phyloP scores from a whole-genome alignment of 306 rosid species.

The Begonia masoniana region DNA sequence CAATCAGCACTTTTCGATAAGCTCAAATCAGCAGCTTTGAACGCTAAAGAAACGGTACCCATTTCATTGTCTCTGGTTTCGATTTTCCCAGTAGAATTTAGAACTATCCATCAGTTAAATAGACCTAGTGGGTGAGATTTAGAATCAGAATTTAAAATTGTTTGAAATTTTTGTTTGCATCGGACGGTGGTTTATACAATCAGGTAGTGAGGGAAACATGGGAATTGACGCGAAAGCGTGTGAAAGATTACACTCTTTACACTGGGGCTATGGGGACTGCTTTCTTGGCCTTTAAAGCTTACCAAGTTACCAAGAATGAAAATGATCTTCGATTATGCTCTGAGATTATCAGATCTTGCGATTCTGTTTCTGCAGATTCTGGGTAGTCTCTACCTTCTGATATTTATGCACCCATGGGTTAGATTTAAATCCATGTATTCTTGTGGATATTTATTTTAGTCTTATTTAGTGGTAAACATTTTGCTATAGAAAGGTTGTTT shows the following conservation, averaged over 20 bases:
- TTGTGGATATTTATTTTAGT: no score
- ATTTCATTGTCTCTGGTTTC: background rate
- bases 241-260: constrained; percentile 50
- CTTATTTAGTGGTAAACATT: no score
- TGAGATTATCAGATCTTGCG: constrained; percentile 62
- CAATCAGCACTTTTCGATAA: constrained; percentile 19
- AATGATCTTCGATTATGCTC: constrained; percentile 57
- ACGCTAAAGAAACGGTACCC: constrained; percentile 54
- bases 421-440: no score
- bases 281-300: constrained; percentile 47
- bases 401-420: background rate
- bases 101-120: constrained; percentile 1
- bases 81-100: background rate
- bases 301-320: constrained; percentile 36
- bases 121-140: background rate
- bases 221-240: constrained; percentile 40
- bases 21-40: constrained; percentile 33
- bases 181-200: constrained; percentile 12
- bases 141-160: background rate
- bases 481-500: no score
- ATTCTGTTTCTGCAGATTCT: constrained; percentile 50
- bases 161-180: background rate
- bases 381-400: constrained; percentile 24
- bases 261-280: constrained; percentile 79
- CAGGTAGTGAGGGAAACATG: constrained; percentile 79